Percentiles rank a stretch among this genome's conserved stretches.
These are phyloP conservation scores for Scutellaria minor DNA, from an alignment of 257 asterid genomes.

Conservation along the genomic window DNA sequence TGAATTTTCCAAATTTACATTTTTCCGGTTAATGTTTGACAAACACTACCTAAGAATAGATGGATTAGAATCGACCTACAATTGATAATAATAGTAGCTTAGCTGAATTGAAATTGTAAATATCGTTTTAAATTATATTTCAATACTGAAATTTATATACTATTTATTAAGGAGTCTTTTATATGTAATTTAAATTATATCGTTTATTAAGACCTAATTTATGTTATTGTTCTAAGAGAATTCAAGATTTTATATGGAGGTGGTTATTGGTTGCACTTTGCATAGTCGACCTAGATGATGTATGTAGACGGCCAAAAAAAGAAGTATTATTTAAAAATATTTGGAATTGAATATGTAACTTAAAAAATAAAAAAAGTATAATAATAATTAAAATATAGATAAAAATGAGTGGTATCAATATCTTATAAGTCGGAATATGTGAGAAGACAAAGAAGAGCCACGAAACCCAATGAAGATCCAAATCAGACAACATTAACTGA, in stretches of 20 bases:
- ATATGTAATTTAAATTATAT: too few relatives aligned
- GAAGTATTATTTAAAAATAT: background rate
- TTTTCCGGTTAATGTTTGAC: too few relatives aligned
- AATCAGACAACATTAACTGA: slow-evolving; percentile 27
- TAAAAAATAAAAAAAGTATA: background rate
- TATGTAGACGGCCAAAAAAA: slow-evolving; percentile 34
- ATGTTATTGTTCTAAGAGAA: background rate
- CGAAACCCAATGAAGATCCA: slow-evolving; percentile 33
- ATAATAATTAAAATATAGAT: slow-evolving; percentile 21
- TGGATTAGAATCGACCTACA: too few relatives aligned
- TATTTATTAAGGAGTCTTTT: too few relatives aligned
- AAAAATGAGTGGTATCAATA: slow-evolving; percentile 37
- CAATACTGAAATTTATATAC: too few relatives aligned
- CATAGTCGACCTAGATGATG: slow-evolving; percentile 29
- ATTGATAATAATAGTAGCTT: too few relatives aligned
- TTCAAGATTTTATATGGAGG: background rate
- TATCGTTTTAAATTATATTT: too few relatives aligned
- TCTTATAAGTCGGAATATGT: slow-evolving; percentile 16
- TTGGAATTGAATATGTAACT: background rate
- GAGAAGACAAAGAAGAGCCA: slow-evolving; percentile 22
- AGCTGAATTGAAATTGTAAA: too few relatives aligned
- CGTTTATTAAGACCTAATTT: background rate
- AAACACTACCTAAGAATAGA: too few relatives aligned
- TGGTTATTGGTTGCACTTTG: background rate
- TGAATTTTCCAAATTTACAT: too few relatives aligned